Conservation (phyloP, 2,329 filamentous ascomycete species). For the Colletotrichum sansevieriae region DNA sequence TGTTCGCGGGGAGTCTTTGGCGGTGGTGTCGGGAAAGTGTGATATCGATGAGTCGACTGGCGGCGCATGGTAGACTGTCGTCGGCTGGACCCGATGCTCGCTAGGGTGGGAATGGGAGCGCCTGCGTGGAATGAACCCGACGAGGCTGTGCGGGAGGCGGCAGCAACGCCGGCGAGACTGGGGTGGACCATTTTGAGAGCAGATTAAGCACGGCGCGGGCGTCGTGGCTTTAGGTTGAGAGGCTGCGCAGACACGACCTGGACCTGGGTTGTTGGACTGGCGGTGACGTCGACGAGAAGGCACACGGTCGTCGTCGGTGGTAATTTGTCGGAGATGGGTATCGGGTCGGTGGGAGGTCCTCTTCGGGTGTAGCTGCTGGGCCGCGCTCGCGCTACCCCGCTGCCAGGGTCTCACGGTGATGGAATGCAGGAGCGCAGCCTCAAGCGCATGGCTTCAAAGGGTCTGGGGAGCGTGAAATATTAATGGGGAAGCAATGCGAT, state of each 20-base stretch:
- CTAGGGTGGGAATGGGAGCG: constrained; percentile 59
- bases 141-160: constrained; percentile 46
- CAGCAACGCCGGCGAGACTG: constrained; percentile 28
- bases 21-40: constrained; percentile 83
- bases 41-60: constrained; percentile 72
- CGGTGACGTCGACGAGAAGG: constrained; percentile 25
- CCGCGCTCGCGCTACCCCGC: constrained; percentile 37
- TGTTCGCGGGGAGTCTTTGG: constrained; percentile 74
- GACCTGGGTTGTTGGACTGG: neutral
- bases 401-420: constrained; percentile 41
- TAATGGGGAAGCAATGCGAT: neutral
- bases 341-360: constrained; percentile 36
- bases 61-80: constrained; percentile 50
- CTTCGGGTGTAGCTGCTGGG: constrained; percentile 39
- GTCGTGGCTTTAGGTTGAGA: constrained; percentile 9
- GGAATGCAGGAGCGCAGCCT: constrained; percentile 40
- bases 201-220: constrained; percentile 7
- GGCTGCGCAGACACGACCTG: neutral
- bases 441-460: constrained; percentile 36
- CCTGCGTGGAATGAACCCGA: constrained; percentile 66
- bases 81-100: constrained; percentile 43
- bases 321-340: constrained; percentile 36
- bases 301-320: constrained; percentile 17
- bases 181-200: constrained; percentile 27
- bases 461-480: neutral